These are phyloP conservation scores for Aspergillus homomorphus DNA, from an alignment of 495 filamentous ascomycete species.

Conservation along the genomic window DNA sequence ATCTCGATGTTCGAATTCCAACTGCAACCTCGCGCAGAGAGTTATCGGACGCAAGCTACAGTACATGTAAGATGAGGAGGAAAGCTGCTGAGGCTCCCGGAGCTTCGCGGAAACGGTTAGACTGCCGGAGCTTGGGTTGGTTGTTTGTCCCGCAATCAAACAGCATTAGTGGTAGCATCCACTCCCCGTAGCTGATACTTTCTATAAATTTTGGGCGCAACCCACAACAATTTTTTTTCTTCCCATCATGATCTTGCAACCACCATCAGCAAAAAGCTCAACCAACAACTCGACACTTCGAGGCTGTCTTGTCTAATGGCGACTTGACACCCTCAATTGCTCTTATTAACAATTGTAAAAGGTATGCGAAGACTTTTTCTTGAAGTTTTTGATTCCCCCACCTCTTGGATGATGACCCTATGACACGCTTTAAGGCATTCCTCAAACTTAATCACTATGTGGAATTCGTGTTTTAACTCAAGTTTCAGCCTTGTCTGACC, in stretches of 20 bases:
- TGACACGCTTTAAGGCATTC: conserved; percentile 89
- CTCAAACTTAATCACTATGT: conserved; percentile 92
- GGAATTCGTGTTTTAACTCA: conserved; percentile 67
- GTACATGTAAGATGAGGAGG: background rate
- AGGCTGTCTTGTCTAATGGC: background rate
- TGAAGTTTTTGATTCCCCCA: conserved; percentile 12
- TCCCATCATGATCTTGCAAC: conserved; percentile 22
- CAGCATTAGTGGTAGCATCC: conserved; percentile 13
- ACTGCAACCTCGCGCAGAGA: background rate
- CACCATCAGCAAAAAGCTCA: conserved; percentile 11
- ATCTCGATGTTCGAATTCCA: background rate
- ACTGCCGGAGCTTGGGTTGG: background rate
- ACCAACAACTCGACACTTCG: conserved; percentile 9
- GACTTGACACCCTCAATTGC: conserved; percentile 8
- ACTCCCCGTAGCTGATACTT: conserved; percentile 16
- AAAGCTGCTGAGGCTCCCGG: background rate
- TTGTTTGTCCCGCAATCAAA: conserved; percentile 21
- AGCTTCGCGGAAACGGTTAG: background rate
- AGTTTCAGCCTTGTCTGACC: conserved; percentile 99
- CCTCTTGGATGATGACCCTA: conserved; percentile 73
- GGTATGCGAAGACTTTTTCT: conserved; percentile 19
- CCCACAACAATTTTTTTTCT: conserved; percentile 42
- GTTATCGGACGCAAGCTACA: too few relatives aligned
- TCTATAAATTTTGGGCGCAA: conserved; percentile 19
- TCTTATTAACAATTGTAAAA: conserved; percentile 18